These are phyloP conservation scores for Ambrosia trifida DNA, from an alignment of 129 eudicot genomes.

Conservation along the genomic window DNA sequence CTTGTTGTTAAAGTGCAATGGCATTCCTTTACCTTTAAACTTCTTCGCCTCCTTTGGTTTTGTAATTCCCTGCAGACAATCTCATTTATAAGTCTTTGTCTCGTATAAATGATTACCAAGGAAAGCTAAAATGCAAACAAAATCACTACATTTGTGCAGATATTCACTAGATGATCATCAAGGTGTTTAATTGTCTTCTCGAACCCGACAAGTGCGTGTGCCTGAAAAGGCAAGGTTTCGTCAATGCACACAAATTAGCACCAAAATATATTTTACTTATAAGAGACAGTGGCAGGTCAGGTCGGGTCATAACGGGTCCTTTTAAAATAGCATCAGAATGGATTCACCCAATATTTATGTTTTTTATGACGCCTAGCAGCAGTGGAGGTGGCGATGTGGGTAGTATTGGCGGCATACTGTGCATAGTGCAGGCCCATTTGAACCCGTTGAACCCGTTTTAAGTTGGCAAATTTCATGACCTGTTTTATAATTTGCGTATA, in stretches of 20 bases:
- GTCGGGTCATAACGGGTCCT: neutral
- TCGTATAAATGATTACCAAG: neutral
- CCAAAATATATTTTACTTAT: neutral
- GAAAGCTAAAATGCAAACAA: neutral
- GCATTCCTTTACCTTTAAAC: slow-evolving; percentile 99
- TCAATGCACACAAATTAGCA: neutral
- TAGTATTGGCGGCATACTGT: neutral
- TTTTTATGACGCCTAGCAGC: neutral
- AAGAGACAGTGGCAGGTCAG: neutral
- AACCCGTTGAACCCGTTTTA: neutral
- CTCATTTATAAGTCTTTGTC: neutral
- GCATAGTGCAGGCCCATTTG: neutral
- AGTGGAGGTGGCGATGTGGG: neutral
- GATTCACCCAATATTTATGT: too few relatives aligned
- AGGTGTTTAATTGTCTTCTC: slow-evolving; percentile 87
- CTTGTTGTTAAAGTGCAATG: slow-evolving; percentile 79
- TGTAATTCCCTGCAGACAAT: slow-evolving; percentile 58
- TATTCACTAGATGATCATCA: slow-evolving; percentile 81
- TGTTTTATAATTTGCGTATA: neutral
- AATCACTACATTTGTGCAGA: slow-evolving; percentile 60
- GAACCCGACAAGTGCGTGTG: slow-evolving; percentile 93
- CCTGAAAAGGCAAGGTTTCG: slow-evolving; percentile 39
- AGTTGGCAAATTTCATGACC: neutral
- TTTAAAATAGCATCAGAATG: neutral
- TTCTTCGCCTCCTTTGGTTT: slow-evolving; percentile 93